These are phyloP conservation scores for cucumber (Cucumis sativus) DNA, from an alignment of 306 rosid species.

Conservation along the genomic window Cucumber_9930_V3 NC_026655.2:4655501-4656000, in stretches of 20 bases:
- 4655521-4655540: not conserved
- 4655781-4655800: not conserved
- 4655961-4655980: too few species aligned
- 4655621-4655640: not conserved
- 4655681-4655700: not conserved
- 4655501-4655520: too few species aligned
- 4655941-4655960: too few species aligned
- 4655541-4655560: not conserved
- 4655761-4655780: constrained; percentile 1
- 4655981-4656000: too few species aligned
- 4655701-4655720: not conserved
- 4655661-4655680: not conserved
- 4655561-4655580: constrained; percentile 2
- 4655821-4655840: constrained; percentile 14
- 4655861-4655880: constrained; percentile 12
- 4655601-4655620: not conserved
- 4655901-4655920: constrained; percentile 11
- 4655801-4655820: not conserved
- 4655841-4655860: constrained; percentile 1
- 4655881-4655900: not conserved
- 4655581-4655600: constrained; percentile 2
- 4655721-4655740: too few species aligned
- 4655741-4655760: not conserved
- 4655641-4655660: not conserved
- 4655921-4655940: not conserved